phyloP scores from a whole-genome alignment of 2,329 filamentous ascomycete species.

The Lomentospora prolificans region DNA sequence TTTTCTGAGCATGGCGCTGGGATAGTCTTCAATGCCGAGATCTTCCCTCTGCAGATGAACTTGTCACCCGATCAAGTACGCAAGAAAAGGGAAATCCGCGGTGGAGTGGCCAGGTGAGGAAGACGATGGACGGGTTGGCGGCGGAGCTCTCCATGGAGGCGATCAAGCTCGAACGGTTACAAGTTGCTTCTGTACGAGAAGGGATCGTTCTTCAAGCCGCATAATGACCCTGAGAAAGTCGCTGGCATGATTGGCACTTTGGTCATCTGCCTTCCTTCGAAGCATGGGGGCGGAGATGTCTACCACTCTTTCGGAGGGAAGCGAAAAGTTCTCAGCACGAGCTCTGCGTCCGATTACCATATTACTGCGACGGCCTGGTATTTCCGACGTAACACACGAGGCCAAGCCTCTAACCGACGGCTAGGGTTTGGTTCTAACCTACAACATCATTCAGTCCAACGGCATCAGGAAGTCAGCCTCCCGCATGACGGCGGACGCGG shows the following conservation, averaged over 20 bases:
- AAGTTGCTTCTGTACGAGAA: constrained; percentile 41
- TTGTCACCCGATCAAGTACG: too few species aligned
- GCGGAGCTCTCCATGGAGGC: constrained; percentile 21
- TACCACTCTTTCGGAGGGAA: constrained; percentile 27
- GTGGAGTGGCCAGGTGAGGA: too few species aligned
- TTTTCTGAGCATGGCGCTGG: too few species aligned
- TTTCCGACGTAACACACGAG: constrained; percentile 41
- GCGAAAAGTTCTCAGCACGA: constrained; percentile 20
- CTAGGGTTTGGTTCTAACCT: constrained; percentile 40
- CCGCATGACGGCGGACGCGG: neutral
- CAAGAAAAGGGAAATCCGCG: too few species aligned
- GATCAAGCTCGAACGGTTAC: constrained; percentile 27
- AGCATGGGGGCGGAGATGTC: constrained; percentile 36
- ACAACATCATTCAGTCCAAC: constrained; percentile 24
- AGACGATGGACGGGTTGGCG: too few species aligned
- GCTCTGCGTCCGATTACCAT: constrained; percentile 8
- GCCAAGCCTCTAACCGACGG: constrained; percentile 36
- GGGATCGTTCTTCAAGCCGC: constrained; percentile 37
- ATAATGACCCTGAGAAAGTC: constrained; percentile 35
- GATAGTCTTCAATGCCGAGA: too few species aligned
- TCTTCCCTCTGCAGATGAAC: too few species aligned
- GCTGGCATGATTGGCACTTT: constrained; percentile 41
- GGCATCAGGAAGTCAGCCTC: neutral
- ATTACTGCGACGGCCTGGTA: constrained; percentile 30
- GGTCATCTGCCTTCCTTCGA: constrained; percentile 35